Evolutionary conservation across 805 yeast species (phyloP), one percentile per base, ranked within the genome.

Genomic region (Nakazawaea siamensis): DNA sequence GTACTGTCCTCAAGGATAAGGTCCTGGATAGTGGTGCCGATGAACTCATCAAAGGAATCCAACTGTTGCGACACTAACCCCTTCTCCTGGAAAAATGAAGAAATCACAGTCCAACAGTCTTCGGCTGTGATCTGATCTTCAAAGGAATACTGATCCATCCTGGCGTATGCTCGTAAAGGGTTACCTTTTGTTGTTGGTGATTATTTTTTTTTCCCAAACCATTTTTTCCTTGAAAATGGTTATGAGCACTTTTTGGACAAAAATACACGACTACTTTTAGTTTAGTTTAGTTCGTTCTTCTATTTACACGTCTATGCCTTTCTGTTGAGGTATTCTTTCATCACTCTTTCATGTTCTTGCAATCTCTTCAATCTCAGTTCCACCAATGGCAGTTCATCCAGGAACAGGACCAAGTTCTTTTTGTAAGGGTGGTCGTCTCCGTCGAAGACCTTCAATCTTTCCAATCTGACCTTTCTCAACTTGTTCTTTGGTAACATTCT

Each of bases 101-200:
- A 82, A 47, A 92, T 92, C 43, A 92, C 97, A 21, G 95, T 80
- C 99, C 99, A 92, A 62, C 98, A 92, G 68, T 92, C 98, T 65
- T 92, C 98, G 19, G 96, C 84, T 21, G 97, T 87, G 63, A 92
- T 85, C 52, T 80, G 73, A 44, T 70, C 79, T 47, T 80, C 88
- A 55, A 77, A 78, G 38, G 73, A 76, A 57, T 84, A 82, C 33
- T 79, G 82, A 57, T 81, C 88, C 38, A 29, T 18, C 29, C 21
- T 28, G 23, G 23, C 23, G n/a, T n/a, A n/a, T n/a, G n/a, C n/a
- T n/a, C n/a, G n/a, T n/a, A n/a, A n/a, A n/a, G n/a, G n/a, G n/a
- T n/a, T n/a, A n/a, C n/a, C n/a, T n/a, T n/a, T n/a, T n/a, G n/a
- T n/a, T n/a, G n/a, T n/a, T n/a, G n/a, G n/a, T n/a, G n/a, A n/a